Percentiles rank a stretch among this genome's conserved stretches.
Evolutionary conservation across 148 eudicot species (phyloP).

Genomic region (Rheum nobile): DNA sequence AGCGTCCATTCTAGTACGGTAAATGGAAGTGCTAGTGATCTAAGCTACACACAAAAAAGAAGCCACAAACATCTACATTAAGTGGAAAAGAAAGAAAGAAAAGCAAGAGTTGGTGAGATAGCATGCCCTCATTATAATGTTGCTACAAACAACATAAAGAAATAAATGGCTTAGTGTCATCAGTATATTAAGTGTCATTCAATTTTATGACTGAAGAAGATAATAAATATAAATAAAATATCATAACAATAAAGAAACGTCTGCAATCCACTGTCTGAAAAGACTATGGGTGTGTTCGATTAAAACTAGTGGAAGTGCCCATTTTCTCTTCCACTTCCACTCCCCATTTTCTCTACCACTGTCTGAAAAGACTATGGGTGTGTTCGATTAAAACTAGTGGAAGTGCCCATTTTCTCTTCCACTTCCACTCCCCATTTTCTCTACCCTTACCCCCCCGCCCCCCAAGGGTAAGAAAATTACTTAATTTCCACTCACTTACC

Average conservation of each 20-base stretch:
- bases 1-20: conserved; percentile 98
- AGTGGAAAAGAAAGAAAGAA: conserved; percentile 1
- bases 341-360: no score
- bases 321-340: no score
- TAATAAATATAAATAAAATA: neutral
- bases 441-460: no score
- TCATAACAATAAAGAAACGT: neutral
- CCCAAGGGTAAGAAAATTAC: no score
- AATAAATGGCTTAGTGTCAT: neutral
- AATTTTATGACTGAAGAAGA: neutral
- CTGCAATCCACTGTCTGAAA: neutral
- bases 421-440: no score
- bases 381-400: no score
- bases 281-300: no score
- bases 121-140: neutral
- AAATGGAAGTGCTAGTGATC: conserved; percentile 99
- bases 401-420: no score
- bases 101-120: neutral
- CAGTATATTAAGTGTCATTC: neutral
- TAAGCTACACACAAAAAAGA: conserved; percentile 51
- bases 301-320: no score
- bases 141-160: neutral
- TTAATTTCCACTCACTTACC: no score
- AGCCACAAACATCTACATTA: conserved; percentile 7
- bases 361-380: no score